phyloP scores from a whole-genome alignment of 768 basidiomycete species.

The Cystofilobasidium bisporidii region DNA sequence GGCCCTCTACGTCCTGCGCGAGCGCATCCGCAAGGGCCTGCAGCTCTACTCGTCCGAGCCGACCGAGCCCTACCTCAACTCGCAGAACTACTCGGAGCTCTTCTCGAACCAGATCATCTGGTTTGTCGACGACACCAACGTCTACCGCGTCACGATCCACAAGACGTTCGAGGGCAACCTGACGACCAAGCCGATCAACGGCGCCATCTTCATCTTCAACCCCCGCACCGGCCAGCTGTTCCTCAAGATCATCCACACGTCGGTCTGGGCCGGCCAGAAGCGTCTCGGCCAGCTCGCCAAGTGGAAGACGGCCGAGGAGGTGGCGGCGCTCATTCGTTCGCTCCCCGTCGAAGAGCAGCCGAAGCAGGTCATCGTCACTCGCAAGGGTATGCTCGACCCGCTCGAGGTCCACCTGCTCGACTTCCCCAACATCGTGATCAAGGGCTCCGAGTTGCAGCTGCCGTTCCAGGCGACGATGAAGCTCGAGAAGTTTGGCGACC shows the following conservation, averaged over 20 bases:
- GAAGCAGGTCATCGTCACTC: conserved; percentile 97
- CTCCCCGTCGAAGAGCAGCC: conserved; percentile 99
- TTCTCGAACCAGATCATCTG: conserved; percentile 93
- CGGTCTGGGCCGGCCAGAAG: conserved; percentile 99
- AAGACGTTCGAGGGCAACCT: conserved; percentile 99
- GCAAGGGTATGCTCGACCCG: conserved; percentile 93
- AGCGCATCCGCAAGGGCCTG: conserved; percentile 96
- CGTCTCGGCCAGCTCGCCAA: conserved; percentile 98
- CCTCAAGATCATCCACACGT: conserved; percentile 98
- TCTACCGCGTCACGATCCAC: conserved; percentile 89
- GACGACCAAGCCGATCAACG: conserved; percentile 93
- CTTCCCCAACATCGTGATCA: conserved; percentile 99
- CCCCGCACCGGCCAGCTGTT: conserved; percentile 96
- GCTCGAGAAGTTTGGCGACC: conserved; percentile 99
- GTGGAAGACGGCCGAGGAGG: conserved; percentile 99
- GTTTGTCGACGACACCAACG: conserved; percentile 99
- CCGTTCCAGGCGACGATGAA: conserved; percentile 98
- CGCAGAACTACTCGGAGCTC: conserved; percentile 53
- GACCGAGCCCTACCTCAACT: conserved; percentile 97
- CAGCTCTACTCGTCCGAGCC: conserved; percentile 98
- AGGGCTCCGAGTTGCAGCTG: conserved; percentile 92
- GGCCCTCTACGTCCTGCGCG: conserved; percentile 89
- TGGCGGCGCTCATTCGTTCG: conserved; percentile 91
- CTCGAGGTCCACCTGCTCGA: conserved; percentile 97
- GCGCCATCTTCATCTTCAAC: conserved; percentile 79